Percentiles rank a stretch among this genome's conserved stretches.
phyloP scores from a whole-genome alignment of 1,139 yeast species.

The Pichia norvegensis region DNA sequence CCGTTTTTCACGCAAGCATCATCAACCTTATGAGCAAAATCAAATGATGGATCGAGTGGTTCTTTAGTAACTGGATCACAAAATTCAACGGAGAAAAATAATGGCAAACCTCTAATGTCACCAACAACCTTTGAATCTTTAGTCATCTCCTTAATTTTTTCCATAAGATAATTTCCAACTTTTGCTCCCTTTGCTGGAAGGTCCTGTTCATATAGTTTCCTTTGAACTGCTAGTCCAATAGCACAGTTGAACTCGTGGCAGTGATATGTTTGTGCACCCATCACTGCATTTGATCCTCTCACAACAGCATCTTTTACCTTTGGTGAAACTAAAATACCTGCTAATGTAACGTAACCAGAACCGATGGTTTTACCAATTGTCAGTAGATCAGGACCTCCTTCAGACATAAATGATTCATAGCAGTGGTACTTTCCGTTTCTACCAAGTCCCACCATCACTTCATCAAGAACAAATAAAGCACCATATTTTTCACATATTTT shows the following conservation, averaged over 20 bases:
- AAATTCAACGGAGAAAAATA: constrained; percentile 55
- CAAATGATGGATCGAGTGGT: constrained; percentile 33
- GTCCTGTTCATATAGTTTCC: constrained; percentile 38
- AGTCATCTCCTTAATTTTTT: constrained; percentile 31
- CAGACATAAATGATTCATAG: constrained; percentile 38
- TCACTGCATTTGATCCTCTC: constrained; percentile 36
- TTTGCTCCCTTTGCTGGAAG: constrained; percentile 43
- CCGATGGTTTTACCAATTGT: constrained; percentile 60
- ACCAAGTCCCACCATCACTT: constrained; percentile 47
- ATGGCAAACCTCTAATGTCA: constrained; percentile 55
- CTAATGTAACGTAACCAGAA: constrained; percentile 56
- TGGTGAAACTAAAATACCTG: constrained; percentile 51
- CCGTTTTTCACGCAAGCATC: constrained; percentile 37
- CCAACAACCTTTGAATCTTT: constrained; percentile 38
- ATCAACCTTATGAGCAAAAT: constrained; percentile 30
- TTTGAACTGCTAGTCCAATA: constrained; percentile 51
- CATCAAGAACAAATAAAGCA: constrained; percentile 39
- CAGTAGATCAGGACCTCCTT: constrained; percentile 52
- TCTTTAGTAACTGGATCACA: constrained; percentile 44
- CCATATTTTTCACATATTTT: constrained; percentile 40
- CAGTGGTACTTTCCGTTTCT: constrained; percentile 35
- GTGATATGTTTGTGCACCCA: constrained; percentile 57
- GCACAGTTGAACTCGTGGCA: constrained; percentile 55
- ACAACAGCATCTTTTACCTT: constrained; percentile 39
- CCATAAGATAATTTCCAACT: constrained; percentile 44